Evolutionary conservation across 2,329 filamentous ascomycete genomes (phyloP).

Genomic region (Incumbomyces lentus): DNA sequence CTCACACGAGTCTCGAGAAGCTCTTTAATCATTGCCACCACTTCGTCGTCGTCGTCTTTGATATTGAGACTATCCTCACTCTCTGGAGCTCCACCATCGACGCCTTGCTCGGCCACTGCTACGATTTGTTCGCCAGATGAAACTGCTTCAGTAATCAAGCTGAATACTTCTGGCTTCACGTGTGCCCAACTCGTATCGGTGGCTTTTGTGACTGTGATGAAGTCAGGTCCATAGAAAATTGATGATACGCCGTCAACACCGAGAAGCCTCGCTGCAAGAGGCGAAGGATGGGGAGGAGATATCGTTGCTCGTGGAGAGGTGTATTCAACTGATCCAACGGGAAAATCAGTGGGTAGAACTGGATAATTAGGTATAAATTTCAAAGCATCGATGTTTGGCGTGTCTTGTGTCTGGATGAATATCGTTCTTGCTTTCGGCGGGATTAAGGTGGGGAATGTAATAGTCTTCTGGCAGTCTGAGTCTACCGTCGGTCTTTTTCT

Average conservation of each 20-base stretch:
- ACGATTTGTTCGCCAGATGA: constrained; percentile 76
- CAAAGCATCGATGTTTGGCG: constrained; percentile 84
- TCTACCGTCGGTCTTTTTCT: constrained; percentile 37
- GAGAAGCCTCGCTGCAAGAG: constrained; percentile 79
- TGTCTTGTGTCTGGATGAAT: constrained; percentile 95
- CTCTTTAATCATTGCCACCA: constrained; percentile 98
- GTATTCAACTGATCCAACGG: constrained; percentile 80
- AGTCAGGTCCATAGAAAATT: constrained; percentile 88
- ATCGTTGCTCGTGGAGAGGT: constrained; percentile 79
- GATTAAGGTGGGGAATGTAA: constrained; percentile 29
- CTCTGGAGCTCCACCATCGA: constrained; percentile 38
- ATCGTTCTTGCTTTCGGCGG: constrained; percentile 57
- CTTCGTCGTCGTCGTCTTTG: constrained; percentile 83
- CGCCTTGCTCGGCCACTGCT: constrained; percentile 53
- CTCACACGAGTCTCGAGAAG: constrained; percentile 88
- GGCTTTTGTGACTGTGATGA: constrained; percentile 93
- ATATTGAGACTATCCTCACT: constrained; percentile 64
- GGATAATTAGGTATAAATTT: constrained; percentile 91
- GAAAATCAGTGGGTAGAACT: constrained; percentile 64
- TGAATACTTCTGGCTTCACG: constrained; percentile 90
- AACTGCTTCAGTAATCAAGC: constrained; percentile 85
- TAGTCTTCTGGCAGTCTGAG: constrained; percentile 30
- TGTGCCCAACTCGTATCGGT: constrained; percentile 85
- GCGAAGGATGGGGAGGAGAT: constrained; percentile 78
- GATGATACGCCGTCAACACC: constrained; percentile 90